A percentile compares a stretch with the other conserved stretches of the same genome.
Evolutionary conservation across 176 grass and related monocot species (phyloP).

Genomic region (Cenchrus fungigraminus): DNA sequence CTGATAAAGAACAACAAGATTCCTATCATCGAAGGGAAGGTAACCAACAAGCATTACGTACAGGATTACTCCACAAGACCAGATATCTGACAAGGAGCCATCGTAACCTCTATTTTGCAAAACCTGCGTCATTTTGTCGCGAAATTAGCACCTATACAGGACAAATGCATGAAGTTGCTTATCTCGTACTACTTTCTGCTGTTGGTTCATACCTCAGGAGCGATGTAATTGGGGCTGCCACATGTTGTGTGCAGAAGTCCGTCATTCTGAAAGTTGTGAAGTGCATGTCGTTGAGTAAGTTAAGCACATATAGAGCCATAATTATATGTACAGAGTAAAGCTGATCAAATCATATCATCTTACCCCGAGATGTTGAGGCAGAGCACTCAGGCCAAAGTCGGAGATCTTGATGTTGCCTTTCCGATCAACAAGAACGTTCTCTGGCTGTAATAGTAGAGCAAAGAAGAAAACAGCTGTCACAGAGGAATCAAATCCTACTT

Average conservation of each 20-base stretch:
- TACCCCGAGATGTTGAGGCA: conserved; percentile 83
- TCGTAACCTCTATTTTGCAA: conserved; percentile 85
- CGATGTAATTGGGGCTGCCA: conserved; percentile 90
- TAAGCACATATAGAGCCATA: not conserved
- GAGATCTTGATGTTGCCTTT: conserved; percentile 85
- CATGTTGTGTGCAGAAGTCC: conserved; percentile 86
- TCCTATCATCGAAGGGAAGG: conserved; percentile 90
- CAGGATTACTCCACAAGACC: conserved; percentile 90
- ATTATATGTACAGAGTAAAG: not conserved
- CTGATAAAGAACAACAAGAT: conserved; percentile 89
- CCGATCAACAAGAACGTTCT: conserved; percentile 82
- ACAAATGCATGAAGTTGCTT: not conserved
- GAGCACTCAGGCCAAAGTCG: conserved; percentile 81
- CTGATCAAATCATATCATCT: not conserved
- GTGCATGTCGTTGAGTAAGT: not conserved
- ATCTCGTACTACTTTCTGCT: not conserved
- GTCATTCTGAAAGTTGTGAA: conserved; percentile 61
- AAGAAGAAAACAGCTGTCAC: conserved; percentile 51
- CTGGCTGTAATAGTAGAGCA: conserved; percentile 61
- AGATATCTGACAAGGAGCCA: conserved; percentile 78
- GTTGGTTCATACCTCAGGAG: conserved; percentile 62
- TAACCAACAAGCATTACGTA: conserved; percentile 73
- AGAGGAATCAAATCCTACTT: conserved; percentile 35
- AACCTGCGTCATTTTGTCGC: conserved; percentile 44
- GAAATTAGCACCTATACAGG: not conserved